Evolutionary conservation across 768 basidiomycete genomes (phyloP).

Genomic region (Russula emetica): DNA sequence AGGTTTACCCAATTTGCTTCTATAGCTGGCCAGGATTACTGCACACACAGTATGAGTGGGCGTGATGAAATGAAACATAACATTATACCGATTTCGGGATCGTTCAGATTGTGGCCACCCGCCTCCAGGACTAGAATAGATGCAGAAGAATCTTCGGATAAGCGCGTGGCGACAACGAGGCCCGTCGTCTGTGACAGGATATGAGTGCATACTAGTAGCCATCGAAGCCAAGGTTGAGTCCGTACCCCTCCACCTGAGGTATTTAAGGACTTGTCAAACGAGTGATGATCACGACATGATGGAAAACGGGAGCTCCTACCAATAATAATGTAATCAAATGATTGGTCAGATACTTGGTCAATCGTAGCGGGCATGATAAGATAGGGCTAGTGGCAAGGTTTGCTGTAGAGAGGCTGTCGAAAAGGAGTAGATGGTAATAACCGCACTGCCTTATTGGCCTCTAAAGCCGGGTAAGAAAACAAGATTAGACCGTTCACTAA

Average conservation of each 20-base stretch:
- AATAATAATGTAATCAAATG: conserved; percentile 29
- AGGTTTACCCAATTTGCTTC: background rate
- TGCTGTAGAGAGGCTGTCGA: background rate
- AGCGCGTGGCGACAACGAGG: conserved; percentile 26
- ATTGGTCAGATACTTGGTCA: conserved; percentile 17
- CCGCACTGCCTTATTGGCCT: too few species aligned
- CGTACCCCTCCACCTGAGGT: conserved; percentile 20
- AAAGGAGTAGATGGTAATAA: too few species aligned
- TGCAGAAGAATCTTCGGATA: conserved; percentile 22
- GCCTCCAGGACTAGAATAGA: conserved; percentile 27
- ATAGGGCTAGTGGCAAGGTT: background rate
- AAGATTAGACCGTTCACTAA: too few species aligned
- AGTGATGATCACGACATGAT: too few species aligned
- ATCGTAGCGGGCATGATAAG: conserved; percentile 23
- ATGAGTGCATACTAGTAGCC: background rate
- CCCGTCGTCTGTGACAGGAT: conserved; percentile 18
- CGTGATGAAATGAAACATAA: too few species aligned
- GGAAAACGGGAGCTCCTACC: conserved; percentile 4
- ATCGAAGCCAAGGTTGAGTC: background rate
- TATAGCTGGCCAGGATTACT: conserved; percentile 5
- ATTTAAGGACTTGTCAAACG: background rate
- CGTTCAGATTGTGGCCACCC: conserved; percentile 18
- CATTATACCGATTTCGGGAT: conserved; percentile 14
- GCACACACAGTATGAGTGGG: background rate
- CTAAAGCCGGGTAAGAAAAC: background rate